Base-by-base conservation (phyloP, 345 rosid species). In the Iberis pinnata region DNA sequence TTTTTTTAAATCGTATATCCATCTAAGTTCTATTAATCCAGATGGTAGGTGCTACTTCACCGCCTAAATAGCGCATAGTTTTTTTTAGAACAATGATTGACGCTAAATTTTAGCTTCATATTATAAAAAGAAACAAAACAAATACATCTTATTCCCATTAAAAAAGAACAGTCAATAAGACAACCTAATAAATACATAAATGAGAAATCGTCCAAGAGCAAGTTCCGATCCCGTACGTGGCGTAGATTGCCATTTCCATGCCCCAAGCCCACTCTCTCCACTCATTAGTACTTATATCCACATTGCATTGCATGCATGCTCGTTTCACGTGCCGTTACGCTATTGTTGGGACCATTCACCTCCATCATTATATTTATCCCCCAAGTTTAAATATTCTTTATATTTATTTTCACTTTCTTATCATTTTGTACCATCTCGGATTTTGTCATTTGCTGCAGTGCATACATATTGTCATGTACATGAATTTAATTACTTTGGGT, bases 221-320 rank as follows among this genome's bases (percentile, higher is more conserved):
- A 36, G 67, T 68, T 59, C 62, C 43, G 37, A 67, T 25, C 49
- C 27, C 63, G 78, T 57, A 65, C 78, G 63, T 4, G 19, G 87
- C 83, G 75, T 80, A 81, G 71, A 53, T 61, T 67, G 17, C 78
- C 58, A 64, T 75, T 75, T 69, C 56, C 58, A 75, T 65, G 77
- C 81, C 77, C 73, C 39, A 43, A 13, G 12, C 55, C 18, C 39
- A 43, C 64, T 61, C 48, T 37, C 67, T 48, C 39, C 63, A 70
- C 67, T 58, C 60, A 67, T 66, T 66, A 64, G 54, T 46, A 37
- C 58, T 43, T 53, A 38, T 64, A 49, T 32, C 55, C 54, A 58
- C 58, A 67, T 65, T 53, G 56, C 80, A 76, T 61, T n/a, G 6
- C 25, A 22, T 29, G 71, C 71, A 65, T 69, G 65, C 73, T 29